A percentile compares a stretch with the other conserved stretches of the same genome.
Conservation (phyloP, 1,139 yeast species). For the Yamadazyma songkhlaensis region DNA sequence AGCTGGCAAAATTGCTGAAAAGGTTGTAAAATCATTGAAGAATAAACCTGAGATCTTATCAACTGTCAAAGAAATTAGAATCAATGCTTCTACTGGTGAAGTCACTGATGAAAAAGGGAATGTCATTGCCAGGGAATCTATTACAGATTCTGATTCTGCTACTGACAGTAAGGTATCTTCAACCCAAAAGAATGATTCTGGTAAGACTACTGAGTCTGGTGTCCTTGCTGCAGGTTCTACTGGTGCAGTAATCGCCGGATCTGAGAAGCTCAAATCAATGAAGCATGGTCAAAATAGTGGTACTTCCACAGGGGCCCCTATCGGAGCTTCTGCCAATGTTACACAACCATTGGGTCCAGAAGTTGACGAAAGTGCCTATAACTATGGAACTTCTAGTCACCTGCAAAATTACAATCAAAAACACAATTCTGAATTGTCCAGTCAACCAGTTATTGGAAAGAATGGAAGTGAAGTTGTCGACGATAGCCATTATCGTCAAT, state of each 20-base stretch:
- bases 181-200: neutral
- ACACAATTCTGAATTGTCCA: neutral
- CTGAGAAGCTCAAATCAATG: slow-evolving; percentile 1
- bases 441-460: neutral
- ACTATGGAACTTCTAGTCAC: neutral
- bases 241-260: slow-evolving; percentile 10
- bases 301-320: neutral
- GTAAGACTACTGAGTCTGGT: slow-evolving; percentile 6
- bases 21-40: slow-evolving; percentile 27
- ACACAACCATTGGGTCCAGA: slow-evolving; percentile 7
- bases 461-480: neutral
- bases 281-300: no score
- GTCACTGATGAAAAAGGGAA: slow-evolving; percentile 31
- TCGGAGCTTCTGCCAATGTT: slow-evolving; percentile 7
- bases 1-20: slow-evolving; percentile 30
- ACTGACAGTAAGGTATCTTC: neutral
- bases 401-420: neutral
- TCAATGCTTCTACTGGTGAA: slow-evolving; percentile 30
- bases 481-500: slow-evolving; percentile 2
- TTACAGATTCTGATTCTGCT: neutral
- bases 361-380: neutral
- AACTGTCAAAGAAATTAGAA: slow-evolving; percentile 25
- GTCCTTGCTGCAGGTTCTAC: slow-evolving; percentile 12
- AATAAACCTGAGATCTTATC: slow-evolving; percentile 24
- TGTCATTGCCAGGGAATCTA: slow-evolving; percentile 6